phyloP scores from a whole-genome alignment of 805 yeast species.

The Kockiozyma suomiensis region DNA sequence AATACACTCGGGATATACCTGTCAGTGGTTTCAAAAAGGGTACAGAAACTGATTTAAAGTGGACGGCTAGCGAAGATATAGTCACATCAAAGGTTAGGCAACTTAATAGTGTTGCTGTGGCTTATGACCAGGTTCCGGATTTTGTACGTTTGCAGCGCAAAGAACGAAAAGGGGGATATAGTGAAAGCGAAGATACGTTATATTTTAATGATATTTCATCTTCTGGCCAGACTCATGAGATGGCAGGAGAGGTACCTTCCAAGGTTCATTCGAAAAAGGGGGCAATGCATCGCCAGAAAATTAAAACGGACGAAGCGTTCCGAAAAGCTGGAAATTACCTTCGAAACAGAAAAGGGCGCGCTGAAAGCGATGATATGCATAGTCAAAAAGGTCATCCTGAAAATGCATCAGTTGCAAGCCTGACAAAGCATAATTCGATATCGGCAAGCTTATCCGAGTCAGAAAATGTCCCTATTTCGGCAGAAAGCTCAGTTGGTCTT shows the following conservation, averaged over 20 bases:
- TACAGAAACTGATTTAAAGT: too few species aligned
- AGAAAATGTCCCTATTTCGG: too few species aligned
- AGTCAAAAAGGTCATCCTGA: not conserved
- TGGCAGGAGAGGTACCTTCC: not conserved
- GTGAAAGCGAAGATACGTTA: not conserved
- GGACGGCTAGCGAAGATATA: too few species aligned
- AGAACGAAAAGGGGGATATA: not conserved
- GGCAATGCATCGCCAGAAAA: conserved; percentile 33
- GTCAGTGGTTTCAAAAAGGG: too few species aligned
- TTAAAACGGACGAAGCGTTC: conserved; percentile 35
- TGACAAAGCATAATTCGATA: too few species aligned
- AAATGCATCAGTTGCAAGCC: not conserved
- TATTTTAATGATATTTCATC: not conserved
- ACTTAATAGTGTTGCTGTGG: too few species aligned
- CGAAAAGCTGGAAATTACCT: conserved; percentile 32
- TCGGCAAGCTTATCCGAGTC: too few species aligned
- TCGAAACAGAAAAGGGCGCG: conserved; percentile 15
- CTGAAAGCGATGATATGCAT: not conserved
- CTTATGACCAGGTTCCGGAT: conserved; percentile 14
- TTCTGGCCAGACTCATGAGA: not conserved
- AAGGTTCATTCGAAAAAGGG: conserved; percentile 29
- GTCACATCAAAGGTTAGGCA: too few species aligned
- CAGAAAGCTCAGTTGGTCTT: too few species aligned
- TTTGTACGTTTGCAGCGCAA: conserved; percentile 12
- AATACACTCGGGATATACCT: too few species aligned